These are phyloP conservation scores for Austroboletus eburneus DNA, from an alignment of 768 basidiomycete genomes.

Conservation along the genomic window DNA sequence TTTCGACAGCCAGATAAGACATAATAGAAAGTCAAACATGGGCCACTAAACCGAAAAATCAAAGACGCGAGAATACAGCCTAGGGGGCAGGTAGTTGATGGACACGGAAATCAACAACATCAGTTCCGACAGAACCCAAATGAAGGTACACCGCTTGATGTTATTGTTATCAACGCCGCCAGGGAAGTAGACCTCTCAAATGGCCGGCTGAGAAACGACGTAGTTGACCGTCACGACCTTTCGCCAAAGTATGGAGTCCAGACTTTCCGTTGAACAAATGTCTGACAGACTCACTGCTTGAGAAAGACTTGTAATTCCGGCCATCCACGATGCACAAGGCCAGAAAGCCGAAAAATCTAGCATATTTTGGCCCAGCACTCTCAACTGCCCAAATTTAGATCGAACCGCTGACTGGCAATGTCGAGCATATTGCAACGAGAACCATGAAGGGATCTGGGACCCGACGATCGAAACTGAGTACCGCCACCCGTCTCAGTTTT, in stretches of 20 bases:
- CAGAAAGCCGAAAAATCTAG: slow-evolving; percentile 84
- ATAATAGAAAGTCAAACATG: slow-evolving; percentile 84
- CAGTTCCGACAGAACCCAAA: slow-evolving; percentile 79
- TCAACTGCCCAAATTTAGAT: slow-evolving; percentile 96
- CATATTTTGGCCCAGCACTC: slow-evolving; percentile 84
- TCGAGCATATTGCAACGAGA: slow-evolving; percentile 87
- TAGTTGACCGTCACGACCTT: slow-evolving; percentile 83
- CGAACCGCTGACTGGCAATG: slow-evolving; percentile 80
- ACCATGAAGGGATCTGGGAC: too few relatives aligned
- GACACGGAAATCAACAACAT: slow-evolving; percentile 67
- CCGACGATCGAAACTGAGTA: too few relatives aligned
- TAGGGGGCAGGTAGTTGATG: slow-evolving; percentile 83
- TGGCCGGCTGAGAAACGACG: slow-evolving; percentile 75
- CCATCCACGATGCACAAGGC: slow-evolving; percentile 95
- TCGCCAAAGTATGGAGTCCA: too few relatives aligned
- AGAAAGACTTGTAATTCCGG: slow-evolving; percentile 78
- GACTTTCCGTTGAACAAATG: too few relatives aligned
- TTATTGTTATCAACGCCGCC: slow-evolving; percentile 69
- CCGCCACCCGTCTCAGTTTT: too few relatives aligned
- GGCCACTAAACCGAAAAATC: slow-evolving; percentile 69
- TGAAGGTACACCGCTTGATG: slow-evolving; percentile 80
- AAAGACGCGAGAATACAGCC: slow-evolving; percentile 71
- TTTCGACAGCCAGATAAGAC: slow-evolving; percentile 82
- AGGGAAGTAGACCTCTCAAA: slow-evolving; percentile 80
- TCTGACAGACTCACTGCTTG: slow-evolving; percentile 51